These are phyloP conservation scores for Sanghuangporus weigelae DNA, from an alignment of 1,284 basidiomycete genomes.

Conservation along the genomic window DNA sequence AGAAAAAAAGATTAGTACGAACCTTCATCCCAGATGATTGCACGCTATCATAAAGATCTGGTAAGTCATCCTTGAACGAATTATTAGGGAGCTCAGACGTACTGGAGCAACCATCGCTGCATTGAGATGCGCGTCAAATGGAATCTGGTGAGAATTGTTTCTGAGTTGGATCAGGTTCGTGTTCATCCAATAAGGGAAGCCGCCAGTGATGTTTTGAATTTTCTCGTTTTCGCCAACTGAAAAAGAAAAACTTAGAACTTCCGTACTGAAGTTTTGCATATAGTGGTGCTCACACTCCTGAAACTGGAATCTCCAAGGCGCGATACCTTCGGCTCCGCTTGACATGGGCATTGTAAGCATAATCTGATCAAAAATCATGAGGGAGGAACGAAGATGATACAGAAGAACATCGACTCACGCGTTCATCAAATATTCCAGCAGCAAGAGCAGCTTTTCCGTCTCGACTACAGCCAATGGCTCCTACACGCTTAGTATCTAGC, in stretches of 20 bases:
- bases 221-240: constrained; percentile 20
- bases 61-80: neutral
- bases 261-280: neutral
- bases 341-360: constrained; percentile 20
- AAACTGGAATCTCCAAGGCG: constrained; percentile 20
- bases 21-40: constrained; percentile 21
- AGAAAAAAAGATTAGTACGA: neutral
- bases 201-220: constrained; percentile 18
- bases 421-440: constrained; percentile 21
- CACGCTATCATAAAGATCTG: constrained; percentile 9
- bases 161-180: constrained; percentile 19
- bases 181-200: constrained; percentile 19
- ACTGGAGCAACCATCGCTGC: constrained; percentile 19
- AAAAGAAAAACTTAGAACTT: neutral
- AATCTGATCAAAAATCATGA: constrained; percentile 8
- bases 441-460: constrained; percentile 20
- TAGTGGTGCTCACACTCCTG: constrained; percentile 12
- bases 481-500: constrained; percentile 19
- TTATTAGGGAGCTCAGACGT: neutral
- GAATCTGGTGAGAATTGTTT: constrained; percentile 16
- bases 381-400: neutral
- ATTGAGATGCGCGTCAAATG: constrained; percentile 21
- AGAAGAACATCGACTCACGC: neutral
- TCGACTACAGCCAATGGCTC: constrained; percentile 21
- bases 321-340: constrained; percentile 19